These are phyloP conservation scores for Bruguiera hainesii DNA, from an alignment of 441 rosid genomes.

Conservation along the genomic window DNA sequence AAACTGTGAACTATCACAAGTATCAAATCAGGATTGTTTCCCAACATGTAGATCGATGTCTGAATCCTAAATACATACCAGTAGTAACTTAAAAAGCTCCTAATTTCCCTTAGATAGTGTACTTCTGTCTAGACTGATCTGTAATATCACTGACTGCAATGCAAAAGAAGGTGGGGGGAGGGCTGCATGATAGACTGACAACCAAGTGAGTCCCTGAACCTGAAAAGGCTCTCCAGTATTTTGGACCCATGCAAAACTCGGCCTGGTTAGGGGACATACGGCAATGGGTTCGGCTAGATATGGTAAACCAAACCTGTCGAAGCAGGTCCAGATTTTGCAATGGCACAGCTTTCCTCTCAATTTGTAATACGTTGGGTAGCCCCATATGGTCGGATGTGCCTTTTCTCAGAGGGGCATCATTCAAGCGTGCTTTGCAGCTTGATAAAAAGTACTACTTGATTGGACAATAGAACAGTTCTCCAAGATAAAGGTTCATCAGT, in stretches of 20 bases:
- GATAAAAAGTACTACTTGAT: not conserved
- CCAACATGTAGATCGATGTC: too few relatives aligned
- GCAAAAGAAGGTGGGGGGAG: too few relatives aligned
- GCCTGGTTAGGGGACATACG: not conserved
- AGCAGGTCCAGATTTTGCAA: not conserved
- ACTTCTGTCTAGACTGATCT: too few relatives aligned
- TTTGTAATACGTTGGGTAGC: not conserved
- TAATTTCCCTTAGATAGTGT: too few relatives aligned
- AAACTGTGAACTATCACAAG: too few relatives aligned
- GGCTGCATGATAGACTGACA: too few relatives aligned
- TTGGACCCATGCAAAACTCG: not conserved
- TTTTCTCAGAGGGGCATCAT: too few relatives aligned
- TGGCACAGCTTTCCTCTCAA: not conserved
- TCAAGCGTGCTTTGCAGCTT: too few relatives aligned
- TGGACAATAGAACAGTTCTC: not conserved
- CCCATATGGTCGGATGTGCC: not conserved
- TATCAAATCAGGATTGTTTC: too few relatives aligned
- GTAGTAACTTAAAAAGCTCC: too few relatives aligned
- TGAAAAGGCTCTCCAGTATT: not conserved
- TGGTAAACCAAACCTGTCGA: not conserved
- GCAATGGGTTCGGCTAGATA: not conserved
- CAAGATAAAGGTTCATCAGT: not conserved
- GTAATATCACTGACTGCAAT: too few relatives aligned
- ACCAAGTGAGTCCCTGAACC: not conserved
- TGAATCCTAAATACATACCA: too few relatives aligned